Percentiles rank a stretch among this genome's conserved stretches.
Evolutionary conservation across 805 yeast species (phyloP).

Genomic region (Suhomyces sp.): DNA sequence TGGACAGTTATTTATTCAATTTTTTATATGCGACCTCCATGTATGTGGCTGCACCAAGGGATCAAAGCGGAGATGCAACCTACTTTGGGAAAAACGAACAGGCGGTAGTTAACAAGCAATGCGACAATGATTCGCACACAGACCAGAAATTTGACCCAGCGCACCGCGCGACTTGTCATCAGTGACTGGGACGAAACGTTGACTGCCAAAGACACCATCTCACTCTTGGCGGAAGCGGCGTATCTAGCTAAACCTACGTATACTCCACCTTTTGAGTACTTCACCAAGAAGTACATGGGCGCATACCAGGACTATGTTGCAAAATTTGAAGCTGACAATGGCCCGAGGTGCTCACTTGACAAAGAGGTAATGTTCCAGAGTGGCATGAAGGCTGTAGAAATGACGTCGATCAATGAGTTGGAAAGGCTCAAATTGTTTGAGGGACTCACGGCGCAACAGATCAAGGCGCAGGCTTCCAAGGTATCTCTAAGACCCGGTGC

Average conservation of each 20-base stretch:
- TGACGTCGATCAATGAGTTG: slow-evolving; percentile 45
- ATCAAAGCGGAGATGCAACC: neutral
- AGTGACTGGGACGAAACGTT: slow-evolving; percentile 70
- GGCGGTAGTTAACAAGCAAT: neutral
- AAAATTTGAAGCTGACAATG: slow-evolving; percentile 16
- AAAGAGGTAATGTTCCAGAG: slow-evolving; percentile 46
- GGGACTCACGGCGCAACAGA: slow-evolving; percentile 31
- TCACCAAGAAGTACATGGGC: slow-evolving; percentile 40
- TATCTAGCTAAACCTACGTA: slow-evolving; percentile 36
- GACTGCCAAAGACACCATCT: slow-evolving; percentile 53
- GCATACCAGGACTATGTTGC: slow-evolving; percentile 31
- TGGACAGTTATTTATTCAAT: neutral
- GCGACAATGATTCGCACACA: neutral
- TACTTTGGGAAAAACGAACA: neutral
- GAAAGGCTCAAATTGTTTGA: slow-evolving; percentile 37
- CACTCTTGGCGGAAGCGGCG: slow-evolving; percentile 48
- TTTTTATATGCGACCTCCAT: neutral
- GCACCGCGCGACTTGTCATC: slow-evolving; percentile 24
- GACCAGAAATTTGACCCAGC: neutral
- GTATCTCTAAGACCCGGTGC: slow-evolving; percentile 43
- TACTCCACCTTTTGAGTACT: slow-evolving; percentile 40
- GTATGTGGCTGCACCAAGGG: neutral
- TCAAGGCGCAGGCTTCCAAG: slow-evolving; percentile 32
- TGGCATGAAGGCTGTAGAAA: slow-evolving; percentile 45
- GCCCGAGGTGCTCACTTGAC: slow-evolving; percentile 28